Evolutionary conservation across 2,329 filamentous ascomycete species (phyloP).

Genomic region (Aaosphaeria pasadenensis): DNA sequence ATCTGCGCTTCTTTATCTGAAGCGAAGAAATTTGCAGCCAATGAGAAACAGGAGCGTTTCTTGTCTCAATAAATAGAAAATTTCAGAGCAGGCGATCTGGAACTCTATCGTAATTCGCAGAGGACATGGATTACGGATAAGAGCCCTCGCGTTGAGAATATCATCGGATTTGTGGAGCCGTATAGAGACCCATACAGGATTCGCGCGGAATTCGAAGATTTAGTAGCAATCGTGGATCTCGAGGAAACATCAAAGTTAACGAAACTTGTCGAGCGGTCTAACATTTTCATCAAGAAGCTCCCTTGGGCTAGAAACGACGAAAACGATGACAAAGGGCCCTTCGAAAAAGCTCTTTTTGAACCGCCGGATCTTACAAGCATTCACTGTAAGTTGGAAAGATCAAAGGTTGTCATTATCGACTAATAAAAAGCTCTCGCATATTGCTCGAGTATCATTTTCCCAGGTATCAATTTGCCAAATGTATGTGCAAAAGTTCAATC

Average conservation of each 20-base stretch:
- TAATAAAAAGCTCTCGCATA: conserved; percentile 39
- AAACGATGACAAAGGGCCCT: conserved; percentile 20
- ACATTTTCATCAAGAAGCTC: conserved; percentile 20
- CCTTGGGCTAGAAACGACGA: conserved; percentile 23
- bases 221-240: conserved; percentile 58
- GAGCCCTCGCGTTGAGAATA: conserved; percentile 74
- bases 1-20: conserved; percentile 48
- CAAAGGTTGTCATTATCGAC: background rate
- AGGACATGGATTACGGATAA: conserved; percentile 81
- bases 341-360: conserved; percentile 20
- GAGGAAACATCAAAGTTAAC: conserved; percentile 5
- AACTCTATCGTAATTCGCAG: conserved; percentile 78
- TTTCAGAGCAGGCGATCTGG: conserved; percentile 70
- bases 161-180: conserved; percentile 82
- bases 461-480: conserved; percentile 21
- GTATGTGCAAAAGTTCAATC: conserved; percentile 19
- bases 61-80: conserved; percentile 71
- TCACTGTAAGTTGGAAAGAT: conserved; percentile 9
- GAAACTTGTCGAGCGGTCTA: conserved; percentile 13
- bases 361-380: conserved; percentile 18
- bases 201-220: conserved; percentile 81
- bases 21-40: conserved; percentile 67
- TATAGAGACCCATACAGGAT: conserved; percentile 81
- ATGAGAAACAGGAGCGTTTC: conserved; percentile 73
- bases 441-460: conserved; percentile 45